Evolutionary conservation across 2,329 filamentous ascomycete species (phyloP).

Genomic region (Alternaria viburni): DNA sequence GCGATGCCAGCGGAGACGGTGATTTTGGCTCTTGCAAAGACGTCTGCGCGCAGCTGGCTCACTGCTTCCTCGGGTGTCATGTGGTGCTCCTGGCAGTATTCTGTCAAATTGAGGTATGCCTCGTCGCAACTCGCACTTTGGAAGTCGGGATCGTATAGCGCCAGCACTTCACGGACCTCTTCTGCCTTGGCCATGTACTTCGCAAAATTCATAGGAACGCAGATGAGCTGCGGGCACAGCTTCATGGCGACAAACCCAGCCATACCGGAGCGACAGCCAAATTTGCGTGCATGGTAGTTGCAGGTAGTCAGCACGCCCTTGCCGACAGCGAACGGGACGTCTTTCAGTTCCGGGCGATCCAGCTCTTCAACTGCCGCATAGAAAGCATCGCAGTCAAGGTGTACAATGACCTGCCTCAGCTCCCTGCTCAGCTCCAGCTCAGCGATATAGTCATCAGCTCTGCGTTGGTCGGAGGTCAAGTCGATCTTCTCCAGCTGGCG

Average conservation of each 20-base stretch:
- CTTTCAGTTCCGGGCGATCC: slow-evolving; percentile 77
- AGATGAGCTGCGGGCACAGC: slow-evolving; percentile 83
- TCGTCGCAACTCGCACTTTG: slow-evolving; percentile 96
- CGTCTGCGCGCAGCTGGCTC: slow-evolving; percentile 75
- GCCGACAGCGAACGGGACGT: slow-evolving; percentile 91
- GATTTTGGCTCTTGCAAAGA: slow-evolving; percentile 77
- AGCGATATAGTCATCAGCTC: slow-evolving; percentile 80
- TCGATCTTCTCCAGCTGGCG: slow-evolving; percentile 76
- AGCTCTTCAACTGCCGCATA: slow-evolving; percentile 89
- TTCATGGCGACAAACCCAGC: slow-evolving; percentile 94
- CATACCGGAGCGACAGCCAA: slow-evolving; percentile 93
- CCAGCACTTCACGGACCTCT: slow-evolving; percentile 82
- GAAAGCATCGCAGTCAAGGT: slow-evolving; percentile 97
- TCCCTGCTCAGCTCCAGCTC: slow-evolving; percentile 81
- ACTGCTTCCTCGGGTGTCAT: slow-evolving; percentile 76
- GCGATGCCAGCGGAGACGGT: slow-evolving; percentile 95
- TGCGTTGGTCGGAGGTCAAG: slow-evolving; percentile 72
- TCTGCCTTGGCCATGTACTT: slow-evolving; percentile 92
- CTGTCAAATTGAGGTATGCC: slow-evolving; percentile 92
- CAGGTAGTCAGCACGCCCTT: slow-evolving; percentile 72
- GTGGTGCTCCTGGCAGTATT: slow-evolving; percentile 73
- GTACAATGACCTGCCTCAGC: slow-evolving; percentile 82
- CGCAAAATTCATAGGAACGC: slow-evolving; percentile 82
- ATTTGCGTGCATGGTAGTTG: slow-evolving; percentile 90
- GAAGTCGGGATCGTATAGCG: slow-evolving; percentile 87